phyloP scores from a whole-genome alignment of 768 basidiomycete species.

The Chlorophyllum brunneum region DNA sequence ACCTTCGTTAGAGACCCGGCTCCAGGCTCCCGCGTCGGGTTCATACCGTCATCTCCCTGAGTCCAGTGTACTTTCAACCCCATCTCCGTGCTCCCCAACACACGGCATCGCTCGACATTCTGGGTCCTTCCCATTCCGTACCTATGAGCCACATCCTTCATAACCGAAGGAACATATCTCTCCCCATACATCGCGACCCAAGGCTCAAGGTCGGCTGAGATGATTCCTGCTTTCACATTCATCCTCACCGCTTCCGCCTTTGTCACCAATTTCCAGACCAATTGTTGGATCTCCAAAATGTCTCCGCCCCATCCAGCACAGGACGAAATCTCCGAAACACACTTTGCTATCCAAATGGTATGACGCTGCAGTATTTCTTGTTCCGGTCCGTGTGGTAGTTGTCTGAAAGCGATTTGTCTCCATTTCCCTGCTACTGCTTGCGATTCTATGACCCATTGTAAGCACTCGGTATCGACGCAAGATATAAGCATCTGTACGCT shows the following conservation, averaged over 20 bases:
- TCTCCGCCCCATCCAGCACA: slow-evolving; percentile 5
- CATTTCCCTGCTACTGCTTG: slow-evolving; percentile 38
- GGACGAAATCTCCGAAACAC: not conserved
- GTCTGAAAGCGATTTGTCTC: slow-evolving; percentile 40
- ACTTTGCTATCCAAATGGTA: not conserved
- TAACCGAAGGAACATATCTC: not conserved
- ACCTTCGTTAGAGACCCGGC: not conserved
- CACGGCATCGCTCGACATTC: not conserved
- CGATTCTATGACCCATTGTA: slow-evolving; percentile 3
- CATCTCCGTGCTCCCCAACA: slow-evolving; percentile 8
- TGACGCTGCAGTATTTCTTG: not conserved
- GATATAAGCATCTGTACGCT: not conserved
- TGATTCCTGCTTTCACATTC: not conserved
- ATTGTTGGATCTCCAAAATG: not conserved
- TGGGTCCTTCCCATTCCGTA: not conserved
- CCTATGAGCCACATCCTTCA: not conserved
- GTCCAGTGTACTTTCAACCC: not conserved
- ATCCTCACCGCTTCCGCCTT: slow-evolving; percentile 2
- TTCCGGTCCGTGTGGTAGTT: not conserved
- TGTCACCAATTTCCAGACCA: not conserved
- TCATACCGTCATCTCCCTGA: not conserved
- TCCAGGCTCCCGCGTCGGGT: not conserved
- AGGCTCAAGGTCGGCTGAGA: slow-evolving; percentile 5
- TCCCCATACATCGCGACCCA: not conserved
- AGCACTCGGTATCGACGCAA: not conserved